Conservation (phyloP, 495 filamentous ascomycete species). For the Tirmania nivea region DNA sequence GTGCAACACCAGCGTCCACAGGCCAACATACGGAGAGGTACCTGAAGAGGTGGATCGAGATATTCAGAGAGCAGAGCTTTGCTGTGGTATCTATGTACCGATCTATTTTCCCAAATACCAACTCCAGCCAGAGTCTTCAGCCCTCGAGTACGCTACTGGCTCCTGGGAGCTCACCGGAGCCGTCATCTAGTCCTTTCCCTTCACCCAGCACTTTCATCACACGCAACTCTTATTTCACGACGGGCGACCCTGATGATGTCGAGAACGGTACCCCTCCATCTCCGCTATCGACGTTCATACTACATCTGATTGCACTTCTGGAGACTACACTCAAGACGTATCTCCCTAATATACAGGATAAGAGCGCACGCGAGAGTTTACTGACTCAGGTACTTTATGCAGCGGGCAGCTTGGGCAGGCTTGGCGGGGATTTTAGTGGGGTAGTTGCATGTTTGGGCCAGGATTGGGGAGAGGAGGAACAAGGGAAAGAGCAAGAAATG, state of each 20-base stretch:
- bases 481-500: slow-evolving; percentile 25
- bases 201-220: slow-evolving; percentile 14
- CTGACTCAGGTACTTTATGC: slow-evolving; percentile 92
- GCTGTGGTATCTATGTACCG: slow-evolving; percentile 81
- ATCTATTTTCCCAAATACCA: slow-evolving; percentile 47
- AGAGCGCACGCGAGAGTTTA: slow-evolving; percentile 57
- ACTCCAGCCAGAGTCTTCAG: slow-evolving; percentile 11
- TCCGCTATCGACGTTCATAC: slow-evolving; percentile 61
- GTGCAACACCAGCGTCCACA: slow-evolving; percentile 23
- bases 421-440: slow-evolving; percentile 85
- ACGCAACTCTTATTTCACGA: neutral
- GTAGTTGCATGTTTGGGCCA: slow-evolving; percentile 36
- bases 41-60: slow-evolving; percentile 88
- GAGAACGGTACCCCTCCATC: slow-evolving; percentile 40
- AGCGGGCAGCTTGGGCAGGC: slow-evolving; percentile 70
- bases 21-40: slow-evolving; percentile 90
- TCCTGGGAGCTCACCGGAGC: slow-evolving; percentile 18
- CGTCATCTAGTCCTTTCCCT: slow-evolving; percentile 9
- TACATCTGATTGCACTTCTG: slow-evolving; percentile 65
- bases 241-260: slow-evolving; percentile 7
- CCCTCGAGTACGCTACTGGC: slow-evolving; percentile 19
- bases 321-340: slow-evolving; percentile 57
- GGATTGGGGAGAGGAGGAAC: slow-evolving; percentile 30
- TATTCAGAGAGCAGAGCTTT: slow-evolving; percentile 95
- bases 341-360: slow-evolving; percentile 64